phyloP scores from a whole-genome alignment of 2,329 filamentous ascomycete genomes.

The Microascus cirrosus region DNA sequence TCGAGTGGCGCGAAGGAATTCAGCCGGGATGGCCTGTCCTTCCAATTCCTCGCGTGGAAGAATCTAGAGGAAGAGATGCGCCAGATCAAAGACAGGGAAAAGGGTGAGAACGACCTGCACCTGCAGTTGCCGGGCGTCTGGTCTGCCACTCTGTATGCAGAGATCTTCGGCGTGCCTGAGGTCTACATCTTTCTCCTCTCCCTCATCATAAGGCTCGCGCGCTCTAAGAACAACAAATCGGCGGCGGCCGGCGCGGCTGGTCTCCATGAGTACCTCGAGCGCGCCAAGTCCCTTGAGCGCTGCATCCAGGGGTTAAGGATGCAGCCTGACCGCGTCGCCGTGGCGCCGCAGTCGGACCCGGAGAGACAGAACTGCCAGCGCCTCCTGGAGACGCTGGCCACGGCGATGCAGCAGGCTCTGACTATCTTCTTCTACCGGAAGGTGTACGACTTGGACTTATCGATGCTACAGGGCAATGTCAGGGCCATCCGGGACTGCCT shows the following conservation, averaged over 20 bases:
- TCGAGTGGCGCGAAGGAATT: slow-evolving; percentile 1
- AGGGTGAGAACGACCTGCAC: slow-evolving; percentile 26
- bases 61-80: slow-evolving; percentile 20
- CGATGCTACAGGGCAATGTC: slow-evolving; percentile 21
- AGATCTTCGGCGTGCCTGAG: slow-evolving; percentile 28
- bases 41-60: slow-evolving; percentile 16
- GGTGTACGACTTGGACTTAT: slow-evolving; percentile 23
- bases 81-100: slow-evolving; percentile 18
- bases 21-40: slow-evolving; percentile 18
- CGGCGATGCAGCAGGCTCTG: slow-evolving; percentile 21
- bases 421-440: slow-evolving; percentile 25
- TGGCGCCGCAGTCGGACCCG: background rate
- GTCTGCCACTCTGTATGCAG: slow-evolving; percentile 24
- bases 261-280: slow-evolving; percentile 17
- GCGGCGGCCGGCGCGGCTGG: slow-evolving; percentile 1
- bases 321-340: background rate
- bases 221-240: background rate
- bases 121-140: slow-evolving; percentile 22
- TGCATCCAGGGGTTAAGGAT: slow-evolving; percentile 14
- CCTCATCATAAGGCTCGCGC: slow-evolving; percentile 20
- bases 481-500: slow-evolving; percentile 18
- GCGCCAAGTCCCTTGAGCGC: slow-evolving; percentile 20
- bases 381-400: slow-evolving; percentile 17
- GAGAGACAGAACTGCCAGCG: slow-evolving; percentile 1
- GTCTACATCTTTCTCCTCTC: slow-evolving; percentile 20